Evolutionary conservation across 768 basidiomycete genomes (phyloP), one percentile per base, ranked within the genome.

Genomic region (Agaricus blazei): DNA sequence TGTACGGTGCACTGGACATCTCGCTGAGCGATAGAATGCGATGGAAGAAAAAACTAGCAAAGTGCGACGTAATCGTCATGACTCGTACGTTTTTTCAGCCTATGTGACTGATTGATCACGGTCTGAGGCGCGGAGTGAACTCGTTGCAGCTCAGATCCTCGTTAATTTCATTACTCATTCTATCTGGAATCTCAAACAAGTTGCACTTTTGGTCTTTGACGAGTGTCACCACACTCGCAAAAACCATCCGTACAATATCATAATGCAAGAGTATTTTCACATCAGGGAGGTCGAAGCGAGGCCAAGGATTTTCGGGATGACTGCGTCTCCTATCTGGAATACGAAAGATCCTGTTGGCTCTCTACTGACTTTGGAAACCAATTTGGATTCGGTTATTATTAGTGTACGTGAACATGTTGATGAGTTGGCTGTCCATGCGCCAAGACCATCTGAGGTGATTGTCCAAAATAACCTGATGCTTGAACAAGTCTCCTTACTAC

Each of bases 281-380:
- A 59, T 85, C 72, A 60, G 75, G 26, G 54, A 75, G 70, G 40
- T 62, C 41, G 27, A 48, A 1, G 62, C 71, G 19, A 75, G 87
- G n/a, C 89, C 90, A 9, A 92, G 89, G 65, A 76, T 96, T n/a
- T 90, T 95, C 58, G 93, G 93, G 3, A 88, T 96, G 85, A 95
- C 93, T 0, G 93, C 93, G 0, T 93, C 90, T 15, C 93, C 93
- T 0, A 83, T 93, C 26, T 92, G 88, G 87, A 88, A 90, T 59
- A 77, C 82, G 11, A 85, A 81, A 59, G 80, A 90, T 51, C 83
- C 90, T 0, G 67, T 72, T 19, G 78, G 78, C 24, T 88, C 88
- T 2, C 70, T 95, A 19, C 64, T 72, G 23, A 74, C 75, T 0
- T 72, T 93, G 2, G 90, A 94, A 66, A 71, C 72, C 42, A 90